A percentile compares a stretch with the other conserved stretches of the same genome.
These are phyloP conservation scores for Beauveria varroae DNA, from an alignment of 2,329 filamentous ascomycete genomes.

Conservation along the genomic window DNA sequence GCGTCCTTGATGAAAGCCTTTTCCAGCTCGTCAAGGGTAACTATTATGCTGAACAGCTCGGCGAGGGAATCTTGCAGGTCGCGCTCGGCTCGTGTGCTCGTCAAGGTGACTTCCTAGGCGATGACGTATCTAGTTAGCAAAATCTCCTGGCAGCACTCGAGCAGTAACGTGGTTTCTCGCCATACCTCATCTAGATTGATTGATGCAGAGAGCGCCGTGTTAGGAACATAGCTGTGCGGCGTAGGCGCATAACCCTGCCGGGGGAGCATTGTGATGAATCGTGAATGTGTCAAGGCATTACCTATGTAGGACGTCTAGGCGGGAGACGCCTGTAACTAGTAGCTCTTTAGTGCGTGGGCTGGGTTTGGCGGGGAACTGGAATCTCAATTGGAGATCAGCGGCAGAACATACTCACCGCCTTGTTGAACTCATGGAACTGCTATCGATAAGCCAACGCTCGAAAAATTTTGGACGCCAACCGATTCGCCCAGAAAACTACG, in stretches of 20 bases:
- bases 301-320: neutral
- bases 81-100: constrained; percentile 77
- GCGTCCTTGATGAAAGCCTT: constrained; percentile 96
- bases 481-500: neutral
- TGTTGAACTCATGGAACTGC: neutral
- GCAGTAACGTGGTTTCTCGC: neutral
- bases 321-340: neutral
- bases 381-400: constrained; percentile 10
- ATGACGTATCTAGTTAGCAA: constrained; percentile 15
- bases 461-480: constrained; percentile 20
- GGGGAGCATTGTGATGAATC: constrained; percentile 39
- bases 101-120: constrained; percentile 80
- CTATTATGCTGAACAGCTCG: constrained; percentile 95
- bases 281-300: constrained; percentile 7
- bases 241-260: constrained; percentile 78
- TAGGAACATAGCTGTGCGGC: constrained; percentile 85
- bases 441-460: constrained; percentile 31
- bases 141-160: neutral
- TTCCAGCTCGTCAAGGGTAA: constrained; percentile 90
- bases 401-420: constrained; percentile 30
- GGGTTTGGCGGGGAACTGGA: constrained; percentile 1
- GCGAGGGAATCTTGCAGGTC: constrained; percentile 94
- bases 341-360: neutral
- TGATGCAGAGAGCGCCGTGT: constrained; percentile 71
- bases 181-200: constrained; percentile 88